Evolutionary conservation across 306 rosid species (phyloP), one percentile per base, ranked within the genome.

Genomic region (Sindora glabra): DNA sequence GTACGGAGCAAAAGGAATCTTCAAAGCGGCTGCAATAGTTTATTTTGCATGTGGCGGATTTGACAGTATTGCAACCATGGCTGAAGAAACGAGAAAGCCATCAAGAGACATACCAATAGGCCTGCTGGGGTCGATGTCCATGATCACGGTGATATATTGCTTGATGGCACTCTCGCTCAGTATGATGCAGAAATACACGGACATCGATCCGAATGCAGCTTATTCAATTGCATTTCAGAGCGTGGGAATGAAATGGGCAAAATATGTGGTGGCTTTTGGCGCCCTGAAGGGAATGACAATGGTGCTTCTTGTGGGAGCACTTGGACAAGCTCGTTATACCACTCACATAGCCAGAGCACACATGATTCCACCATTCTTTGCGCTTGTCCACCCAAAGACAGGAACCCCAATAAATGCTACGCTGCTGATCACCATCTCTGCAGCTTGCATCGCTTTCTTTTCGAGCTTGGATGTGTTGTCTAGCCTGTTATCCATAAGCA

Each of bases 241-340:
- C n/a, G n/a, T n/a, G n/a, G n/a, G n/a, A n/a, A n/a, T n/a, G n/a
- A 46, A 56, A 69, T 53, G 64, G 30, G 30, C 30, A 2, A 26
- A 26, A 6, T 26, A 26, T 26, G 4, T 26, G 3, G 30, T 26
- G 30, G 74, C 86, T 67, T 34, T 83, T 37, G 77, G 96, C 70
- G 98, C 96, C 4, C 72, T 92, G 72, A 92, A 86, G 83, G 98
- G 96, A 50, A 88, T 92, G 96, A 92, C 98, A 9, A 86, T 95
- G 0, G 89, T 96, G 59, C 67, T 92, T 78, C 58, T 92, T 51
- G 90, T 82, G 65, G 96, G 95, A 21, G 86, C 98, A 9, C 72
- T 92, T 55, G 98, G 98, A 6, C 94, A 83, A 77, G 79, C 90
- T 68, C 77, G 98, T 23, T 92, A 92, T 68, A 86, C 80, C 0